Percentiles rank a stretch among this genome's conserved stretches.
These are phyloP conservation scores for Solanum lignicaule DNA, from an alignment of 257 asterid species.

Conservation along the genomic window DNA sequence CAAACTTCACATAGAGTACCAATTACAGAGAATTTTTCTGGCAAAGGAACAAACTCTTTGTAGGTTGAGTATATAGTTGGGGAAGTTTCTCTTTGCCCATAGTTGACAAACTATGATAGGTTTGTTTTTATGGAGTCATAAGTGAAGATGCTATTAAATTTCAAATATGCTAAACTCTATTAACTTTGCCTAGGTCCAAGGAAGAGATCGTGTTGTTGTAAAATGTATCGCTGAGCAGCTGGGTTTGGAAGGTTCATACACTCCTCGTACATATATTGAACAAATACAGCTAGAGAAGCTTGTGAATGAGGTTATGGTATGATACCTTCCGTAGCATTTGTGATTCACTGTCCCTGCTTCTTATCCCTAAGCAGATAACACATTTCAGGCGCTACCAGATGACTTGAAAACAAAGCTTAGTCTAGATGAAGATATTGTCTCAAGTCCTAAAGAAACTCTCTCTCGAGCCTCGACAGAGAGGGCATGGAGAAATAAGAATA, in stretches of 20 bases:
- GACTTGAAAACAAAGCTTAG: conserved; percentile 86
- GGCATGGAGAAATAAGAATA: conserved; percentile 44
- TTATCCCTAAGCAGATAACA: conserved; percentile 12
- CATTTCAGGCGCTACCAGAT: conserved; percentile 82
- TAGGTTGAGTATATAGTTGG: not conserved
- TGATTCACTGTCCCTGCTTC: not conserved
- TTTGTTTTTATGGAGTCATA: not conserved
- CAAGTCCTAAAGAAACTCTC: conserved; percentile 83
- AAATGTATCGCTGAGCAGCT: conserved; percentile 67
- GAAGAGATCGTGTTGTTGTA: conserved; percentile 68
- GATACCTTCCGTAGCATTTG: conserved; percentile 7
- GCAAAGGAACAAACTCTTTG: not conserved
- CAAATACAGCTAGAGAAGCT: conserved; percentile 98
- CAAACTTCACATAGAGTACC: not conserved
- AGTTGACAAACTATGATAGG: not conserved
- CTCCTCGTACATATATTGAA: conserved; percentile 88
- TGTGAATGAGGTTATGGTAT: conserved; percentile 89
- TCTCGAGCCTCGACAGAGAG: conserved; percentile 57
- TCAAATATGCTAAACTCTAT: not conserved
- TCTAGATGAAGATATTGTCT: conserved; percentile 70
- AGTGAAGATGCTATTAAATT: not conserved
- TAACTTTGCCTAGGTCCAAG: conserved; percentile 60
- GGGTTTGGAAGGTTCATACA: conserved; percentile 78
- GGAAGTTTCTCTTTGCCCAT: not conserved
- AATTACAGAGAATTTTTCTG: not conserved